A percentile compares a stretch with the other conserved stretches of the same genome.
phyloP scores from a whole-genome alignment of 225 moss, liverwort and hornwort genomes.

The Lunularia cruciata region DNA sequence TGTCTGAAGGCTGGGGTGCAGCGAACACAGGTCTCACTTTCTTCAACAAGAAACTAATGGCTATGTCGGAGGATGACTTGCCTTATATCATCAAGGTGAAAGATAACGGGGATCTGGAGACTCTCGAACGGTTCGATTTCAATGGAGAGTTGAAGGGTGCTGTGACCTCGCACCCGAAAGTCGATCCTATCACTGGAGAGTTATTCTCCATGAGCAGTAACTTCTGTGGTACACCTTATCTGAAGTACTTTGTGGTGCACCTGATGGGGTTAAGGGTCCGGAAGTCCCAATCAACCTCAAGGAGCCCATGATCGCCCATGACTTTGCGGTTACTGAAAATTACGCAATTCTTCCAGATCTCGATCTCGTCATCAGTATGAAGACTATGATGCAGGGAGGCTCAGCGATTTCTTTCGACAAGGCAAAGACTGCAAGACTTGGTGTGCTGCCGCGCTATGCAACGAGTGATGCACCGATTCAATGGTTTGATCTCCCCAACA shows the following conservation, averaged over 20 bases:
- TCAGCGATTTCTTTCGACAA: conserved; percentile 25
- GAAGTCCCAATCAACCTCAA: conserved; percentile 14
- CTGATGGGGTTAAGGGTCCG: conserved; percentile 19
- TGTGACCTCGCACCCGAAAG: conserved; percentile 33
- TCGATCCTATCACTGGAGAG: conserved; percentile 29
- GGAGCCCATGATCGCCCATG: conserved; percentile 25
- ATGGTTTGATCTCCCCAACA: conserved; percentile 24
- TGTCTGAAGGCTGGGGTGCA: conserved; percentile 41
- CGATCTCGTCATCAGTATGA: conserved; percentile 11
- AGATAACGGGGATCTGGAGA: conserved; percentile 53
- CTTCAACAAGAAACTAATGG: conserved; percentile 52
- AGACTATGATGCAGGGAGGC: conserved; percentile 16
- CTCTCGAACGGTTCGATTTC: conserved; percentile 40
- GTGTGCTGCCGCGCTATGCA: conserved; percentile 27
- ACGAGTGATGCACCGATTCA: conserved; percentile 15
- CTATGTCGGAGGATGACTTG: conserved; percentile 71
- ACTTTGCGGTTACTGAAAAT: conserved; percentile 30
- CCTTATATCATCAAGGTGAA: conserved; percentile 49
- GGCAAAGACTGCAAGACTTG: conserved; percentile 13
- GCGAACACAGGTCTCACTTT: conserved; percentile 63
- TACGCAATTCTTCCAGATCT: conserved; percentile 26
- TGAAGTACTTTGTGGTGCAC: conserved; percentile 28
- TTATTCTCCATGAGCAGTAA: conserved; percentile 21
- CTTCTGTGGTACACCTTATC: conserved; percentile 13
- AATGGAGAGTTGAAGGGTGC: conserved; percentile 2